Base-by-base conservation (phyloP, 805 yeast species). In the Candida awuae region DNA sequence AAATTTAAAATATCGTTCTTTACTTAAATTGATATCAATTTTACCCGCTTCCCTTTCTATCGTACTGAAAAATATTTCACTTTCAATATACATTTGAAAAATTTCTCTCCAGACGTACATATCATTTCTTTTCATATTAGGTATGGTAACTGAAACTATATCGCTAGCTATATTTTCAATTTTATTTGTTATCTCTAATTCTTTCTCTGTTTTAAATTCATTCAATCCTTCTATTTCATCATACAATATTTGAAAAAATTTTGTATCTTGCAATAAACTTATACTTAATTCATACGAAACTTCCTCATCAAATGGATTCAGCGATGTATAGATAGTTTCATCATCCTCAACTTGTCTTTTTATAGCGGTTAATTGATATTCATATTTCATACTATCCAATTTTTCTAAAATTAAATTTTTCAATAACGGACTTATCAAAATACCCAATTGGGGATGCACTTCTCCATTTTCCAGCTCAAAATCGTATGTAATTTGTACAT, bases 51-150 rank as follows among this genome's bases (percentile, higher is more conserved):
- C 55, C 27, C 52, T 51, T 39, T 75, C 81, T 19, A 45, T 30
- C 2, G 59, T 56, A 34, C 55, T 46, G 58, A 78, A 74, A 46
- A 75, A 81, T 23, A 82, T 72, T 46, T 80, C 82, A 18, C 75
- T 68, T 45, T 81, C 88, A 19, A 80, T 66, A 48, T 80, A 82
- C 16, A 71, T 56, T 49, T 68, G 72, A 59, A 82, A 81, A 8
- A 82, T 66, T 49, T 77, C 75, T 42, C 90, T 62, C 90, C 90
- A 83, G 8, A 66, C 64, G 49, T 77, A 77, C 58, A 81, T 60
- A 51, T 82, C 90, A 1, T 68, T 59, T 28, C 62, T 65, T 38
- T 64, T 67, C 32, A 55, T 55, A 27, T 60, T 58, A 0, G 79
- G 75, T 12, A 61, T 51, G 0, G 71, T 54, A 14, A 66, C 56